phyloP scores from a whole-genome alignment of 2,329 filamentous ascomycete genomes.

The Penicillium sp. region DNA sequence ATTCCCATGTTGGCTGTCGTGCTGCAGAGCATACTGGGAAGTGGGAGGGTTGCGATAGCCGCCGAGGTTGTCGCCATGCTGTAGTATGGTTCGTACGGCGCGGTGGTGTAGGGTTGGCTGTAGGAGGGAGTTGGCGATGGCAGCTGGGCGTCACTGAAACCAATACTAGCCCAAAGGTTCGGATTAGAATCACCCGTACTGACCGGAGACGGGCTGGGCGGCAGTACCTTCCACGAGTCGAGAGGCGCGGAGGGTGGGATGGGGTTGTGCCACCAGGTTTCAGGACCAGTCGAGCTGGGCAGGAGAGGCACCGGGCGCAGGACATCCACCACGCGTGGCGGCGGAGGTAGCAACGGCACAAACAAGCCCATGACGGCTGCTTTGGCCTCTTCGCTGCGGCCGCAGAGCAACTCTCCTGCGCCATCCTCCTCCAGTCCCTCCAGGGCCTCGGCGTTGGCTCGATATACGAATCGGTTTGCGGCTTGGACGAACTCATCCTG shows the following conservation, averaged over 20 bases:
- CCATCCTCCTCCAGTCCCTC: constrained; percentile 97
- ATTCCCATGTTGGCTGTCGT: constrained; percentile 64
- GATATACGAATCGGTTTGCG: constrained; percentile 94
- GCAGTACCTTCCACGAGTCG: constrained; percentile 85
- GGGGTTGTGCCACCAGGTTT: constrained; percentile 76
- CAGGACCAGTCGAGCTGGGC: constrained; percentile 70
- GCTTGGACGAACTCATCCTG: constrained; percentile 96
- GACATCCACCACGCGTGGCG: constrained; percentile 83
- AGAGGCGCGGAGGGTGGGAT: constrained; percentile 65
- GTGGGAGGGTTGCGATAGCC: constrained; percentile 69
- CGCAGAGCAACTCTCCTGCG: constrained; percentile 84
- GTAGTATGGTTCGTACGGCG: constrained; percentile 66
- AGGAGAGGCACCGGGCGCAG: constrained; percentile 80
- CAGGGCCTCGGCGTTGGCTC: constrained; percentile 78
- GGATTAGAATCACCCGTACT: constrained; percentile 68
- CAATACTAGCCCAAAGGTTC: constrained; percentile 74
- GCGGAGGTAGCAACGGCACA: constrained; percentile 76
- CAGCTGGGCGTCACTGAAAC: constrained; percentile 66
- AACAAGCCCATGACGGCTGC: constrained; percentile 76
- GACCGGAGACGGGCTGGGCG: constrained; percentile 73
- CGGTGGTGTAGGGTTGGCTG: constrained; percentile 71
- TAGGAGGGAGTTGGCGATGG: constrained; percentile 75
- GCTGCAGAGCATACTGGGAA: constrained; percentile 88
- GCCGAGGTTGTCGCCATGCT: constrained; percentile 70
- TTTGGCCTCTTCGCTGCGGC: constrained; percentile 92